phyloP scores from a whole-genome alignment of 257 asterid genomes.

The Lithospermum erythrorhizon region DNA sequence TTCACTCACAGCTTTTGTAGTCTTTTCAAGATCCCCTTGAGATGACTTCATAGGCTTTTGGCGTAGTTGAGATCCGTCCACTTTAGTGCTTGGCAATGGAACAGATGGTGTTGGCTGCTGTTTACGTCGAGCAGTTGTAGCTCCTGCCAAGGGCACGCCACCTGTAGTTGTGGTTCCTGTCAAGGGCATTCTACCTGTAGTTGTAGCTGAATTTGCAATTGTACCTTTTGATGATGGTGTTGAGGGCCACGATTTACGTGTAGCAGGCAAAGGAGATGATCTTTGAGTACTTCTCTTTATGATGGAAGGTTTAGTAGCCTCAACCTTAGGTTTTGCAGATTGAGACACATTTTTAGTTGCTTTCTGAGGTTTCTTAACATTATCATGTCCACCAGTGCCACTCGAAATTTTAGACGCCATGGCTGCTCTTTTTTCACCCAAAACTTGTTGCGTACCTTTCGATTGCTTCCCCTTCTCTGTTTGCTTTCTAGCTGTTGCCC shows the following conservation, averaged over 20 bases:
- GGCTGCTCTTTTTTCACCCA: slow-evolving; percentile 45
- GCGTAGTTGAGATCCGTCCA: slow-evolving; percentile 34
- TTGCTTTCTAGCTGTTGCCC: slow-evolving; percentile 42
- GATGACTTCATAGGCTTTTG: slow-evolving; percentile 38
- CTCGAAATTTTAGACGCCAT: slow-evolving; percentile 30
- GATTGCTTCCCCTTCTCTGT: slow-evolving; percentile 52
- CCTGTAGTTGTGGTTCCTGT: slow-evolving; percentile 43
- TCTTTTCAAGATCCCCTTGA: slow-evolving; percentile 40
- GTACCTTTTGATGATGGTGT: slow-evolving; percentile 51
- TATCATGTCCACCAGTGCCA: slow-evolving; percentile 36
- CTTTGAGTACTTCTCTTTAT: slow-evolving; percentile 48
- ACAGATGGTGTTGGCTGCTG: slow-evolving; percentile 48
- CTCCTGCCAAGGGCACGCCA: slow-evolving; percentile 28
- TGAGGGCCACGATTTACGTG: slow-evolving; percentile 87
- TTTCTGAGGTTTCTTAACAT: slow-evolving; percentile 49
- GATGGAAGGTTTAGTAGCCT: slow-evolving; percentile 33
- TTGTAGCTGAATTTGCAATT: slow-evolving; percentile 51
- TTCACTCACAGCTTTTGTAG: slow-evolving; percentile 30
- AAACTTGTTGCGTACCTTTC: slow-evolving; percentile 34
- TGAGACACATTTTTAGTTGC: slow-evolving; percentile 34
- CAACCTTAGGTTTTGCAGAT: slow-evolving; percentile 49
- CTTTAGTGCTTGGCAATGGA: slow-evolving; percentile 39
- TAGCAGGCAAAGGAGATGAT: slow-evolving; percentile 55
- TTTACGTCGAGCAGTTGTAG: slow-evolving; percentile 47
- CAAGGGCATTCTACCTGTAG: slow-evolving; percentile 33